A percentile compares a stretch with the other conserved stretches of the same genome.
These are phyloP conservation scores for Ogataea angusta DNA, from an alignment of 805 yeast species.

Conservation along the genomic window DNA sequence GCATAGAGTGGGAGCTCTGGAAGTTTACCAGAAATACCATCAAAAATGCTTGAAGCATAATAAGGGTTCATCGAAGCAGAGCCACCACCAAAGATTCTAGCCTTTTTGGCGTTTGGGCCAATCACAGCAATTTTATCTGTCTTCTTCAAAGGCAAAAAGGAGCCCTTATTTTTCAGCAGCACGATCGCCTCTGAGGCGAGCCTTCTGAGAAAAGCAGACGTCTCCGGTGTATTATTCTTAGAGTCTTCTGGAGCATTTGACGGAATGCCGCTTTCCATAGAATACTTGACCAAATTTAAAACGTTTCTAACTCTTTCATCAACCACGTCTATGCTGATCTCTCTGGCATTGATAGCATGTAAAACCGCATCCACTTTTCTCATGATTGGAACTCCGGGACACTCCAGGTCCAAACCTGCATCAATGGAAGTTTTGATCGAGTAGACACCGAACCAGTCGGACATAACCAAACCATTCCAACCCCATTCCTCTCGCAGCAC, in stretches of 20 bases:
- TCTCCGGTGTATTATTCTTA: slow-evolving; percentile 47
- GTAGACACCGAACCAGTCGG: slow-evolving; percentile 68
- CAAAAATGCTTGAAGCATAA: slow-evolving; percentile 15
- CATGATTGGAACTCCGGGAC: slow-evolving; percentile 61
- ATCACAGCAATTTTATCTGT: slow-evolving; percentile 46
- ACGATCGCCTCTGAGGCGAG: slow-evolving; percentile 53
- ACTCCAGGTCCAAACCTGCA: slow-evolving; percentile 61
- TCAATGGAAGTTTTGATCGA: slow-evolving; percentile 45
- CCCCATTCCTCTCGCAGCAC: slow-evolving; percentile 56
- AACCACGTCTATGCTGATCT: slow-evolving; percentile 39
- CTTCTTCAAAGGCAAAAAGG: slow-evolving; percentile 45
- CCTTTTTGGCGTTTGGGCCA: slow-evolving; percentile 56
- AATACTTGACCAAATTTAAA: slow-evolving; percentile 46
- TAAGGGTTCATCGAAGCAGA: slow-evolving; percentile 43
- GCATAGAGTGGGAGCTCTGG: slow-evolving; percentile 29
- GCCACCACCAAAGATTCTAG: slow-evolving; percentile 60
- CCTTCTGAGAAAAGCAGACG: slow-evolving; percentile 40
- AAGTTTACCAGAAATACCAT: slow-evolving; percentile 20
- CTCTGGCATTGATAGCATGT: slow-evolving; percentile 42
- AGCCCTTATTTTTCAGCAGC: slow-evolving; percentile 50
- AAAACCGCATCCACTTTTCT: slow-evolving; percentile 40
- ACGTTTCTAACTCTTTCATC: slow-evolving; percentile 49
- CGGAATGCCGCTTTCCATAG: slow-evolving; percentile 40
- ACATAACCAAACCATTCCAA: slow-evolving; percentile 55
- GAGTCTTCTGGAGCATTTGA: slow-evolving; percentile 37